Evolutionary conservation across 2,329 filamentous ascomycete genomes (phyloP).

Genomic region (Fusarium vanettenii): DNA sequence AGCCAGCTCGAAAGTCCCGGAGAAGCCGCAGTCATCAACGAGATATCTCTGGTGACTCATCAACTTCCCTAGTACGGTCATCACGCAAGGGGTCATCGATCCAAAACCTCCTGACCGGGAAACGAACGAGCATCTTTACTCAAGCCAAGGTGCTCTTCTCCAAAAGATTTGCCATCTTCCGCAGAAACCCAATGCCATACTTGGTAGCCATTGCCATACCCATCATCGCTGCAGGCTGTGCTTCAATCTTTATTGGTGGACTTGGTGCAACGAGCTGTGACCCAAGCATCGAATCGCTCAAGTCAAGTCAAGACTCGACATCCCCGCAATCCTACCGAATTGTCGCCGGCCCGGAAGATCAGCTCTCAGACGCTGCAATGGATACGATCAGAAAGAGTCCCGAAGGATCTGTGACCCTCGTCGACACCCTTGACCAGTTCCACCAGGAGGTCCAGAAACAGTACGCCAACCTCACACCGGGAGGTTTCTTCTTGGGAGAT

Average conservation of each 20-base stretch:
- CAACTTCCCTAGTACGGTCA: slow-evolving; percentile 1
- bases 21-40: not conserved
- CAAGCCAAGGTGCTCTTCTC: not conserved
- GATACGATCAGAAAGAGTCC: not conserved
- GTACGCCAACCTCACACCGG: slow-evolving; percentile 56
- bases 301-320: not conserved
- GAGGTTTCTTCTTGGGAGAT: not conserved
- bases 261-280: not conserved
- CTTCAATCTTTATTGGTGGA: not conserved
- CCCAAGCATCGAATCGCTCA: not conserved
- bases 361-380: not conserved
- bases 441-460: not conserved
- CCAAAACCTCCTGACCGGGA: not conserved
- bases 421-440: not conserved
- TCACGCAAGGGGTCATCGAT: not conserved
- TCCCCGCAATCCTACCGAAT: not conserved
- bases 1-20: not conserved
- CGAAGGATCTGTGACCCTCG: not conserved
- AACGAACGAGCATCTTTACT: not conserved
- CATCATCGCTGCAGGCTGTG: not conserved
- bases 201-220: not conserved
- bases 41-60: not conserved
- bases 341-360: not conserved
- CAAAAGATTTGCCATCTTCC: not conserved
- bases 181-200: not conserved